phyloP scores from a whole-genome alignment of 1,139 yeast genomes.

The Yamadazyma taylorii region DNA sequence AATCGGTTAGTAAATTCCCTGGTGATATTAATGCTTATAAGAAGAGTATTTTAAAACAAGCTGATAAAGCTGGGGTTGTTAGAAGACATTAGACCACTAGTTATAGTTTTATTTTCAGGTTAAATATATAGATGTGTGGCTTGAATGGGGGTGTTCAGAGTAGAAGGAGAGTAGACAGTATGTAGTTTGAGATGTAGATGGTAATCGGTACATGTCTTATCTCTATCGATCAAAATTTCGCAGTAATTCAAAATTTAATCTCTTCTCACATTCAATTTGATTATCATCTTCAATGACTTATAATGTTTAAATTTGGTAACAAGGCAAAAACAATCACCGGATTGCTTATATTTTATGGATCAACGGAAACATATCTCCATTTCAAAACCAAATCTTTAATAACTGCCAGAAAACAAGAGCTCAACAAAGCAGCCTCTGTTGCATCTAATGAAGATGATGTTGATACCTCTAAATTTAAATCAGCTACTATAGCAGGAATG shows the following conservation, averaged over 20 bases:
- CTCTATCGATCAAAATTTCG: no score
- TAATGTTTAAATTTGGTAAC: constrained; percentile 1
- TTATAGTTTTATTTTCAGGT: no score
- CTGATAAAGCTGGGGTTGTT: constrained; percentile 87
- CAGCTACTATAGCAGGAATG: constrained; percentile 70
- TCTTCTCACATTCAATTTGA: no score
- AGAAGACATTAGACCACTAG: constrained; percentile 74
- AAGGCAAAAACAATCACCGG: constrained; percentile 49
- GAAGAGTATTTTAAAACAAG: constrained; percentile 76
- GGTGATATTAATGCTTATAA: constrained; percentile 89
- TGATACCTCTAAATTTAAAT: constrained; percentile 36
- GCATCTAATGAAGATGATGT: constrained; percentile 13
- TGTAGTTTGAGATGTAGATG: no score
- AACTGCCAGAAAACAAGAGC: constrained; percentile 47
- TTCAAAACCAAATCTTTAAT: constrained; percentile 57
- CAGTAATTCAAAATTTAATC: constrained; percentile 1
- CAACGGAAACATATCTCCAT: constrained; percentile 66
- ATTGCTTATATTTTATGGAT: constrained; percentile 60
- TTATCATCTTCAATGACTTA: neutral
- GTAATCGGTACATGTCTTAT: no score
- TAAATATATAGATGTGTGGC: no score
- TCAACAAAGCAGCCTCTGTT: constrained; percentile 12
- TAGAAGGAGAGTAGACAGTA: no score
- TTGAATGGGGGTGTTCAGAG: no score
- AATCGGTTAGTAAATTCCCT: constrained; percentile 73